Conservation (phyloP, 352 stramenopile genomes). For the Phytophthora melonis region DNA sequence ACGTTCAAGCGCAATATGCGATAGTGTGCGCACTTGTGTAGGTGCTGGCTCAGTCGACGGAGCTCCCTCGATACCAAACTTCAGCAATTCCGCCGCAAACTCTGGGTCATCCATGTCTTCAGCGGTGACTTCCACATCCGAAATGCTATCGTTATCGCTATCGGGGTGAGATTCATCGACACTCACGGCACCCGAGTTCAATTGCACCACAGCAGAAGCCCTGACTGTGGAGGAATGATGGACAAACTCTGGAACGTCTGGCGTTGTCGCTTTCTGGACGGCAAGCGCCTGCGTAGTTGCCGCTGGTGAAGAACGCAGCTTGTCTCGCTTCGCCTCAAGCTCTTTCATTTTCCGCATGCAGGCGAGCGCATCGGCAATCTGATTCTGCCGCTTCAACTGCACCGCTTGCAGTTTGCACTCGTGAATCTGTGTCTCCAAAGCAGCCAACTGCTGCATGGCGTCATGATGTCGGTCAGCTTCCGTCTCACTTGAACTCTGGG, state of each 20-base stretch:
- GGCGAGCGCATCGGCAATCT: slow-evolving; percentile 62
- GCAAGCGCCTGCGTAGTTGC: not conserved
- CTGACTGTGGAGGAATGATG: slow-evolving; percentile 2
- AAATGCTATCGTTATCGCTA: slow-evolving; percentile 30
- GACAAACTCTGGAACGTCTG: slow-evolving; percentile 1
- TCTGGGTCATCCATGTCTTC: slow-evolving; percentile 68
- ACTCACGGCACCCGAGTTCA: slow-evolving; percentile 23
- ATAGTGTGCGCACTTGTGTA: not conserved
- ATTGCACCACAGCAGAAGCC: slow-evolving; percentile 11
- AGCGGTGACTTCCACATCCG: slow-evolving; percentile 61
- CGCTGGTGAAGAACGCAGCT: slow-evolving; percentile 15
- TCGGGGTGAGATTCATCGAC: slow-evolving; percentile 4
- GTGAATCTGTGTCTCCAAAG: slow-evolving; percentile 57
- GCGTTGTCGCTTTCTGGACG: not conserved
- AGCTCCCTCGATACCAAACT: slow-evolving; percentile 29
- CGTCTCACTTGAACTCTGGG: not conserved
- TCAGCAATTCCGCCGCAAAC: slow-evolving; percentile 56
- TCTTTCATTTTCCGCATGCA: slow-evolving; percentile 72
- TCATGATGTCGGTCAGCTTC: slow-evolving; percentile 8
- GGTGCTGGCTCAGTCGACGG: not conserved
- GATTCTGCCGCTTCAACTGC: slow-evolving; percentile 60
- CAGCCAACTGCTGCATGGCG: slow-evolving; percentile 32
- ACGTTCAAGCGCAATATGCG: too few relatives aligned
- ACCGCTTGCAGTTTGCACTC: slow-evolving; percentile 58
- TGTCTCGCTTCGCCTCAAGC: slow-evolving; percentile 49